Evolutionary conservation across 1,139 yeast species (phyloP).

Genomic region (Kurtzmaniella natalensis): DNA sequence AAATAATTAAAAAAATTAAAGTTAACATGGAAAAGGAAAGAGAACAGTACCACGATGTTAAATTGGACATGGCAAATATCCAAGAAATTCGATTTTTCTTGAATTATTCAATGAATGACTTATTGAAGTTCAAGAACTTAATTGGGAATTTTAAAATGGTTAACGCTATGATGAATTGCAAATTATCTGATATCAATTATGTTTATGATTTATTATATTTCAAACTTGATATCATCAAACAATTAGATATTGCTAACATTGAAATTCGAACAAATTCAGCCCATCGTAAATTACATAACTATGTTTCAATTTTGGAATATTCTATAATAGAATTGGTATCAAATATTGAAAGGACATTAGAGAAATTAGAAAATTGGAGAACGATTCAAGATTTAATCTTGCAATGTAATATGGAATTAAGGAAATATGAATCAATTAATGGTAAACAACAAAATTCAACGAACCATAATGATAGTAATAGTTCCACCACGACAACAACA

Average conservation of each 20-base stretch:
- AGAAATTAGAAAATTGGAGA: conserved; percentile 50
- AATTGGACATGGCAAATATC: conserved; percentile 22
- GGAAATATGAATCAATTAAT: conserved; percentile 17
- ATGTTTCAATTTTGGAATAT: conserved; percentile 27
- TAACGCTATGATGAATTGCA: conserved; percentile 38
- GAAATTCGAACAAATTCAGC: conserved; percentile 10
- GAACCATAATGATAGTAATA: too few species aligned
- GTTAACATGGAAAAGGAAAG: conserved; percentile 16
- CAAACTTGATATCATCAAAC: conserved; percentile 9
- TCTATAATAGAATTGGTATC: conserved; percentile 32
- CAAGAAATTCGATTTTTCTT: conserved; percentile 55
- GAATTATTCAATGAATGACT: conserved; percentile 48
- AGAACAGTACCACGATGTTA: conserved; percentile 19
- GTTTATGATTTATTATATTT: conserved; percentile 18
- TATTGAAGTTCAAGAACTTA: conserved; percentile 26
- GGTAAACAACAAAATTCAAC: too few species aligned
- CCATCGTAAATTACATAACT: conserved; percentile 16
- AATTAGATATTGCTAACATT: background rate
- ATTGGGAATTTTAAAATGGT: conserved; percentile 41
- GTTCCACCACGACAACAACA: background rate
- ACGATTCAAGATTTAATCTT: conserved; percentile 28
- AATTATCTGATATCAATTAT: conserved; percentile 37
- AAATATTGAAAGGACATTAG: conserved; percentile 35
- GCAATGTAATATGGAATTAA: conserved; percentile 28
- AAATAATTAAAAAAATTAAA: conserved; percentile 24